A percentile compares a stretch with the other conserved stretches of the same genome.
Conservation (phyloP, 495 filamentous ascomycete genomes). For the Bacidia gigantensis region DNA sequence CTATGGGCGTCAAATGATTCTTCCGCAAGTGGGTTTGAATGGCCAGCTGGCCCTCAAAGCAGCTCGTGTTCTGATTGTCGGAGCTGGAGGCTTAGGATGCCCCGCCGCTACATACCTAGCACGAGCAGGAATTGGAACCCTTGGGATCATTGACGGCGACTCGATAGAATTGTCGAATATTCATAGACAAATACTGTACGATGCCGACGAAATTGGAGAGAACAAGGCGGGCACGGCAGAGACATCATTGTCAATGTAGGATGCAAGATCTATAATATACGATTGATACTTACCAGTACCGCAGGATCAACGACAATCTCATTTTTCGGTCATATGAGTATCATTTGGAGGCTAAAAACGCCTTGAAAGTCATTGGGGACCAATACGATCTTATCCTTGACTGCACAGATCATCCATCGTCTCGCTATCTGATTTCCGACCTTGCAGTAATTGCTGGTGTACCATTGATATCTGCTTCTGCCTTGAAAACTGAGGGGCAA, state of each 20-base stretch:
- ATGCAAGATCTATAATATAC: no score
- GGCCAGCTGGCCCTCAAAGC: slow-evolving; percentile 72
- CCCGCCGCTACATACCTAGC: slow-evolving; percentile 83
- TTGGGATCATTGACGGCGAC: slow-evolving; percentile 82
- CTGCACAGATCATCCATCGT: slow-evolving; percentile 84
- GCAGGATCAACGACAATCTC: slow-evolving; percentile 54
- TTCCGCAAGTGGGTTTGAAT: slow-evolving; percentile 68
- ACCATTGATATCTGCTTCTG: slow-evolving; percentile 76
- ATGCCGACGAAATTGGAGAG: slow-evolving; percentile 53
- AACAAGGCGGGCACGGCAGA: slow-evolving; percentile 72
- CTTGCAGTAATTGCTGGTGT: slow-evolving; percentile 66
- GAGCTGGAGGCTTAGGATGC: slow-evolving; percentile 83
- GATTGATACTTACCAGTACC: slow-evolving; percentile 8
- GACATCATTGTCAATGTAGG: slow-evolving; percentile 49
- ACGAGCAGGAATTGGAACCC: slow-evolving; percentile 68
- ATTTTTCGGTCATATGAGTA: slow-evolving; percentile 32
- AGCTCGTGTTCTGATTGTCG: slow-evolving; percentile 67
- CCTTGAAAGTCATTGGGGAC: slow-evolving; percentile 42
- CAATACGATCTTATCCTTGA: slow-evolving; percentile 78
- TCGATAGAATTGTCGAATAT: slow-evolving; percentile 80
- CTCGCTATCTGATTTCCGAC: slow-evolving; percentile 88
- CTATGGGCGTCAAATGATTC: slow-evolving; percentile 87
- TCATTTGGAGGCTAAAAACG: slow-evolving; percentile 50
- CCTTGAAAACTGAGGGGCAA: slow-evolving; percentile 76
- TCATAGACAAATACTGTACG: slow-evolving; percentile 81